phyloP scores from a whole-genome alignment of 352 stramenopile genomes.

The Phytophthora cactorum region DNA sequence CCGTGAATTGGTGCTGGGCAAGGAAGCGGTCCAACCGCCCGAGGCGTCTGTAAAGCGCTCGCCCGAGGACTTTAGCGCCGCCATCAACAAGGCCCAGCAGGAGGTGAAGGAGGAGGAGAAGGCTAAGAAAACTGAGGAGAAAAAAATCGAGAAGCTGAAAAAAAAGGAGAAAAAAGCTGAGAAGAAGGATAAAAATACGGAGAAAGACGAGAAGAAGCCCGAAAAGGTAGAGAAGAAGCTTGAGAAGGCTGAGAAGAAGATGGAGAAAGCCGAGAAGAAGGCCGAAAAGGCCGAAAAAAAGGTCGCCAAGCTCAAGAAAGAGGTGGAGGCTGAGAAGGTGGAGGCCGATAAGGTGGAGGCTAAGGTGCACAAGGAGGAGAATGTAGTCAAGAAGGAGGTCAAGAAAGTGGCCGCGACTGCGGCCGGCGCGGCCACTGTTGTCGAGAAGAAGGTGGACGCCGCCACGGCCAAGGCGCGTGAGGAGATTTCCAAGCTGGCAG shows the following conservation, averaged over 20 bases:
- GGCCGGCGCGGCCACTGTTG: constrained; percentile 31
- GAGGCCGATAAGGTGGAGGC: constrained; percentile 43
- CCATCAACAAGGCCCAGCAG: constrained; percentile 52
- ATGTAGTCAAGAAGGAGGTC: constrained; percentile 38
- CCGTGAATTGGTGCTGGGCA: constrained; percentile 71
- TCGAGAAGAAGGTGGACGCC: constrained; percentile 73
- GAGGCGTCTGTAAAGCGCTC: constrained; percentile 25
- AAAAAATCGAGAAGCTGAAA: constrained; percentile 23
- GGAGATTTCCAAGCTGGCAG: constrained; percentile 64
- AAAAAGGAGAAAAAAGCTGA: constrained; percentile 25
- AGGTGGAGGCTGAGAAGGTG: constrained; percentile 36
- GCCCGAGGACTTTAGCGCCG: constrained; percentile 54
- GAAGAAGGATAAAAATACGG: constrained; percentile 2
- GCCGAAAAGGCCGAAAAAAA: constrained; percentile 35
- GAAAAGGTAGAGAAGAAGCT: constrained; percentile 26
- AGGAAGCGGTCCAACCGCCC: constrained; percentile 15
- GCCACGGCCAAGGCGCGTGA: constrained; percentile 63
- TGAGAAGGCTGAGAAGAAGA: constrained; percentile 30
- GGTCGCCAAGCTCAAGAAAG: constrained; percentile 26
- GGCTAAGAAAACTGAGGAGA: constrained; percentile 28
- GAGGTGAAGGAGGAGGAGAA: constrained; percentile 35
- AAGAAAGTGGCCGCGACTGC: constrained; percentile 37
- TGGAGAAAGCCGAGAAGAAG: constrained; percentile 32
- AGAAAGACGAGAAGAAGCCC: constrained; percentile 22
- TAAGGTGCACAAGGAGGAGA: constrained; percentile 37